A percentile compares a stretch with the other conserved stretches of the same genome.
Conservation (phyloP, 768 basidiomycete species). For the Leccinellum rugosiceps region DNA sequence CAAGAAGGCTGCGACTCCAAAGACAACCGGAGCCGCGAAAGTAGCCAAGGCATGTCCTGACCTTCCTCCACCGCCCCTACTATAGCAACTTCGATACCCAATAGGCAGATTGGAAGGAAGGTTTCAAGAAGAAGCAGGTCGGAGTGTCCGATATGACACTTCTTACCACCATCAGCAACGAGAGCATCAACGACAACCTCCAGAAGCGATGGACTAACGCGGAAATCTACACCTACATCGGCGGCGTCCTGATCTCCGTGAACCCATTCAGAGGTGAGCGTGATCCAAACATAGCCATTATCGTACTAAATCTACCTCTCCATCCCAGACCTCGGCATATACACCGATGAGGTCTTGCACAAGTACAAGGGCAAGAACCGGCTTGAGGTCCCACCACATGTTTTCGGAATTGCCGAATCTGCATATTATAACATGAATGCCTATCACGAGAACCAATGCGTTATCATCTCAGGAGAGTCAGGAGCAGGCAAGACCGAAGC, state of each 20-base stretch:
- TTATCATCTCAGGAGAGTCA: conserved; percentile 98
- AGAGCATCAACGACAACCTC: conserved; percentile 95
- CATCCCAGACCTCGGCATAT: conserved; percentile 87
- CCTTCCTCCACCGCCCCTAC: not conserved
- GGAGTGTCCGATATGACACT: conserved; percentile 99
- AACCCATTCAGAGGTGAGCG: conserved; percentile 88
- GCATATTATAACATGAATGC: conserved; percentile 99
- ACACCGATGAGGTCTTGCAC: conserved; percentile 83
- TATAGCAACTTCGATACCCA: conserved; percentile 6
- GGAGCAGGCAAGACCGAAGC: conserved; percentile 99
- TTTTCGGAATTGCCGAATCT: conserved; percentile 94
- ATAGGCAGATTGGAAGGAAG: conserved; percentile 99
- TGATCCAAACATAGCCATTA: conserved; percentile 8
- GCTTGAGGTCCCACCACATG: conserved; percentile 96
- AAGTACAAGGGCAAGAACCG: conserved; percentile 96
- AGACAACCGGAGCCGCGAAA: conserved; percentile 50
- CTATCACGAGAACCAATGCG: conserved; percentile 99
- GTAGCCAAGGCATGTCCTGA: conserved; percentile 68
- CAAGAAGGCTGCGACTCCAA: conserved; percentile 71
- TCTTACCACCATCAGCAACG: conserved; percentile 94
- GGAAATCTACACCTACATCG: conserved; percentile 99
- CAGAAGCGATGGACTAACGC: conserved; percentile 93
- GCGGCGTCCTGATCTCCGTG: conserved; percentile 97
- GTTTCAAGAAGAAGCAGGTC: conserved; percentile 99
- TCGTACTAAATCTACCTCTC: conserved; percentile 7